Percentiles rank a stretch among this genome's conserved stretches.
Evolutionary conservation across 306 rosid genomes (phyloP).

Genomic region (Cajanus cajan): DNA sequence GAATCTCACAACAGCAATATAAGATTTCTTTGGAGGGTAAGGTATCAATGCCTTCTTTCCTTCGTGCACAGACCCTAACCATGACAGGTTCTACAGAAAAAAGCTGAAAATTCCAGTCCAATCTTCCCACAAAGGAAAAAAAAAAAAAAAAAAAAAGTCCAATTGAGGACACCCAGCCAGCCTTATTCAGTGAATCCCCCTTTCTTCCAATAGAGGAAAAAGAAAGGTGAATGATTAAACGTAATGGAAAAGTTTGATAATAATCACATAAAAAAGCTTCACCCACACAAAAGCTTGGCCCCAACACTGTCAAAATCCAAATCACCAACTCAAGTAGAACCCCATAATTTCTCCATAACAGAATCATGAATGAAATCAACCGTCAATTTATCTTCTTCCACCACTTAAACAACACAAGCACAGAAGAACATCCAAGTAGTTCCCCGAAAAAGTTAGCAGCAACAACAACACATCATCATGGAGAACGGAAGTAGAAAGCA

Average conservation of each 20-base stretch:
- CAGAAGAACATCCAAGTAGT: background rate
- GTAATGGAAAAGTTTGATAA: slow-evolving; percentile 37
- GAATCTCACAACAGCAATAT: slow-evolving; percentile 32
- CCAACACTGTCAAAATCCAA: slow-evolving; percentile 35
- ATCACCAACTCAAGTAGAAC: slow-evolving; percentile 33
- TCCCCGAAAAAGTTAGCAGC: background rate
- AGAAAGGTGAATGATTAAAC: slow-evolving; percentile 33
- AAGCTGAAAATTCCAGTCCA: slow-evolving; percentile 39
- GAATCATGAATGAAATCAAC: slow-evolving; percentile 31
- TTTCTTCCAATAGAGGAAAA: slow-evolving; percentile 12
- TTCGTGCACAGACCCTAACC: slow-evolving; percentile 25
- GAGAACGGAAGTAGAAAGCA: background rate
- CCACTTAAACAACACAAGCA: background rate
- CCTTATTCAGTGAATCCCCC: slow-evolving; percentile 16
- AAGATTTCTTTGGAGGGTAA: slow-evolving; percentile 54
- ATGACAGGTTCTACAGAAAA: slow-evolving; percentile 38
- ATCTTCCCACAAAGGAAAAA: slow-evolving; percentile 37
- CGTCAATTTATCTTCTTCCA: slow-evolving; percentile 38
- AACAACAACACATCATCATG: slow-evolving; percentile 25
- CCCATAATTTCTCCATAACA: slow-evolving; percentile 25
- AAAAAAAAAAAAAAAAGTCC: too few species aligned
- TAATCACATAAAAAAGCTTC: slow-evolving; percentile 43
- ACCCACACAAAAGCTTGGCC: slow-evolving; percentile 34
- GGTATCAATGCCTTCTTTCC: slow-evolving; percentile 49
- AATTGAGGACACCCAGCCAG: slow-evolving; percentile 26